These are phyloP conservation scores for Ganoderma multipileum DNA, from an alignment of 1,284 basidiomycete genomes.

Conservation along the genomic window DNA sequence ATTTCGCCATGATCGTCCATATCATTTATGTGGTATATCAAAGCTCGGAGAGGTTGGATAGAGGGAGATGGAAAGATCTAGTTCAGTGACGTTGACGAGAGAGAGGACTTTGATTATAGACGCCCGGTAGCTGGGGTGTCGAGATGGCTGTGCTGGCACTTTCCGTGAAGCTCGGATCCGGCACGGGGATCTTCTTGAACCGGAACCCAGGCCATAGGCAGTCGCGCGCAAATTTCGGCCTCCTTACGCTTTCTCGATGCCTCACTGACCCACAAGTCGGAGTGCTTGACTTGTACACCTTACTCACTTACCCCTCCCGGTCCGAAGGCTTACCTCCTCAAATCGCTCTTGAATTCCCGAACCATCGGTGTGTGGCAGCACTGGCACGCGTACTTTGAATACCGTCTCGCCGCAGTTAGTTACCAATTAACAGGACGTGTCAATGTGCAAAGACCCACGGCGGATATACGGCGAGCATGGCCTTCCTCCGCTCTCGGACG, in stretches of 20 bases:
- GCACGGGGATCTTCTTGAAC: no score
- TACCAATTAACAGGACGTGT: background rate
- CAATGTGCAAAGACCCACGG: background rate
- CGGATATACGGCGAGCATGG: background rate
- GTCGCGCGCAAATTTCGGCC: no score
- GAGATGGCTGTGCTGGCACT: constrained; percentile 2
- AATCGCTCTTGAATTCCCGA: no score
- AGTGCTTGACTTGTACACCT: no score
- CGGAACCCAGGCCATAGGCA: no score
- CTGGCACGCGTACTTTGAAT: no score
- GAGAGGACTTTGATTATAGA: background rate
- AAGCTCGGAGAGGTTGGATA: background rate
- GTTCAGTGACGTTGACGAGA: background rate
- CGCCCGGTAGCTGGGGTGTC: background rate
- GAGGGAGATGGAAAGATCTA: background rate
- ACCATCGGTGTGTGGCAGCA: no score
- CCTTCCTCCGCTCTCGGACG: background rate
- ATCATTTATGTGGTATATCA: background rate
- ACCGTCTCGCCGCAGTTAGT: no score
- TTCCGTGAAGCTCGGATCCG: background rate
- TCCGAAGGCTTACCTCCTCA: no score
- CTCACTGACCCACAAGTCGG: no score
- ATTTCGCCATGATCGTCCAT: background rate
- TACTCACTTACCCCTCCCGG: no score
- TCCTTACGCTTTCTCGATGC: no score